Conservation (phyloP, 495 filamentous ascomycete species). For the Lasiosphaeria ovina region DNA sequence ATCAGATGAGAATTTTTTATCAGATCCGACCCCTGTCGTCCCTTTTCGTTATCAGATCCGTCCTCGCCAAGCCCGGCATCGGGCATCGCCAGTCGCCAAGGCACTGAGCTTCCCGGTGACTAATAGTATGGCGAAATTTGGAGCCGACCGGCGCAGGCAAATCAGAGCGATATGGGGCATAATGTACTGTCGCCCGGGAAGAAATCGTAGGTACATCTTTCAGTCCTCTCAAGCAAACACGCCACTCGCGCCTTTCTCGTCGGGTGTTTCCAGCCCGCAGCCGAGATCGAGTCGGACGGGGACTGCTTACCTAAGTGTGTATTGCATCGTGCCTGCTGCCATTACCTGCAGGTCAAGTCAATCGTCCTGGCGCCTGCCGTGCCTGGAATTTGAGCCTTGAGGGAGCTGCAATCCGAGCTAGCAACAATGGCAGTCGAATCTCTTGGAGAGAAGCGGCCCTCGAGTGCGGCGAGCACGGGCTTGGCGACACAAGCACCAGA, state of each 20-base stretch:
- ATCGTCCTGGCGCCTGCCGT: not conserved
- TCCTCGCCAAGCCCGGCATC: slow-evolving; percentile 25
- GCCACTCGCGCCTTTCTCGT: not conserved
- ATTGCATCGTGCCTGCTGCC: not conserved
- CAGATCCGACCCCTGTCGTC: slow-evolving; percentile 21
- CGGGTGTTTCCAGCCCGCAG: not conserved
- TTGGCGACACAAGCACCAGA: no score
- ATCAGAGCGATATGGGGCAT: no score
- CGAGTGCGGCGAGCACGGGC: not conserved
- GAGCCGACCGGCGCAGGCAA: no score
- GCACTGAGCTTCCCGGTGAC: not conserved
- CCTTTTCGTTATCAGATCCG: slow-evolving; percentile 25
- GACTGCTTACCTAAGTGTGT: not conserved
- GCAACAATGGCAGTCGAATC: slow-evolving; percentile 3
- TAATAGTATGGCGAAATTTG: not conserved
- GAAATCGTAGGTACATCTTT: not conserved
- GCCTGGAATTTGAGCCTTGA: not conserved
- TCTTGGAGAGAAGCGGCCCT: slow-evolving; percentile 10
- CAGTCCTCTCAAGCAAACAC: not conserved
- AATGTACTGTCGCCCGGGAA: not conserved
- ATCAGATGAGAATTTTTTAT: slow-evolving; percentile 17
- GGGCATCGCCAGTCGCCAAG: slow-evolving; percentile 5
- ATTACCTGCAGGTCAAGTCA: not conserved
- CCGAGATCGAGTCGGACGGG: not conserved
- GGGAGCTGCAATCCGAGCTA: not conserved